phyloP scores from a whole-genome alignment of 140 eudicot species.

The Eryngium alpinum region DNA sequence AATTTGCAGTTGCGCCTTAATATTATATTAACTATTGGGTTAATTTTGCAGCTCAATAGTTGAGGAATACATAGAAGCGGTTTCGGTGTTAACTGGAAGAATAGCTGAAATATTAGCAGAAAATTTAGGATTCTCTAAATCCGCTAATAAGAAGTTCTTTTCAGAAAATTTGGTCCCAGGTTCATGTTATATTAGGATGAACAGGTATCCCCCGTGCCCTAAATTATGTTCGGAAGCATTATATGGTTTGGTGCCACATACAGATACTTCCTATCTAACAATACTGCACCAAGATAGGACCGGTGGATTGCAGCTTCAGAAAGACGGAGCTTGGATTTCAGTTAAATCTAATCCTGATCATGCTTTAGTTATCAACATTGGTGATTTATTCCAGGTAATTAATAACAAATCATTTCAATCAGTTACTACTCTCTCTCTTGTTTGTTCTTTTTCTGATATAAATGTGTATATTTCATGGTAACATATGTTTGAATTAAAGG shows the following conservation, averaged over 20 bases:
- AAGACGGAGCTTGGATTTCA: slow-evolving; percentile 33
- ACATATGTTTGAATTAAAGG: too few relatives aligned
- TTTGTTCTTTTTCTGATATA: too few relatives aligned
- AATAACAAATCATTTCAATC: too few relatives aligned
- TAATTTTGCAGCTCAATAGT: slow-evolving; percentile 20
- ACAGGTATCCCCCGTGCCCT: slow-evolving; percentile 42
- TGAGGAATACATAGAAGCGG: slow-evolving; percentile 19
- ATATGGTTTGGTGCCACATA: slow-evolving; percentile 40
- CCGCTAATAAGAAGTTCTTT: slow-evolving; percentile 5
- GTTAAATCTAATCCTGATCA: slow-evolving; percentile 33
- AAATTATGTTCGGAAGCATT: slow-evolving; percentile 13
- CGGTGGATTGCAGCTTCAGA: slow-evolving; percentile 35
- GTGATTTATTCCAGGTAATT: slow-evolving; percentile 40
- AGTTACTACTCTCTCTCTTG: too few relatives aligned
- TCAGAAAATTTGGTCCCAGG: slow-evolving; percentile 27
- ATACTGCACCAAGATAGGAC: slow-evolving; percentile 37
- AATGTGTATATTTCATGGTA: too few relatives aligned
- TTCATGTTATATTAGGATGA: slow-evolving; percentile 36
- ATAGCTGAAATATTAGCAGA: slow-evolving; percentile 32
- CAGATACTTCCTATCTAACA: slow-evolving; percentile 45
- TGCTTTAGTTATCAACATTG: slow-evolving; percentile 30
- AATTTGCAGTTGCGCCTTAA: too few relatives aligned
- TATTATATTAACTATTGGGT: too few relatives aligned
- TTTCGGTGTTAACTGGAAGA: slow-evolving; percentile 24
- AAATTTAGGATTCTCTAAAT: slow-evolving; percentile 10